Percentiles rank a stretch among this genome's conserved stretches.
Conservation (phyloP, 1,284 basidiomycete species). For the Puccinia hordei region DNA sequence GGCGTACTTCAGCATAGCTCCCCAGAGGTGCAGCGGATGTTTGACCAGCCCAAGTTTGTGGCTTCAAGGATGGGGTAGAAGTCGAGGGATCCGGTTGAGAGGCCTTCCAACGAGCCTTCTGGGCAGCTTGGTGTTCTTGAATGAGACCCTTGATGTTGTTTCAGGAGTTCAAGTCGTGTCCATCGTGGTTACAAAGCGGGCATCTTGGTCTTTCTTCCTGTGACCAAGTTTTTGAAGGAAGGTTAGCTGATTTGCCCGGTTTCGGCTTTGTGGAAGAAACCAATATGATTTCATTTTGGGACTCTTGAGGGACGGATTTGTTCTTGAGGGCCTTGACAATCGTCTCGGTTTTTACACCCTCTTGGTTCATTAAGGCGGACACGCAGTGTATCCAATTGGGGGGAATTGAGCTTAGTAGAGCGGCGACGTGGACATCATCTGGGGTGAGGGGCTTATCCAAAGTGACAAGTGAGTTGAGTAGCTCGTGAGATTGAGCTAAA, state of each 20-base stretch:
- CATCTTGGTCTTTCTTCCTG: not conserved
- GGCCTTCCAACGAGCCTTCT: not conserved
- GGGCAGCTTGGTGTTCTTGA: not conserved
- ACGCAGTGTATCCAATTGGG: conserved; percentile 11
- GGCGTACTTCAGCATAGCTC: not conserved
- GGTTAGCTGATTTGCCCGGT: not conserved
- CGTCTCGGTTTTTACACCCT: not conserved
- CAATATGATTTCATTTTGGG: not conserved
- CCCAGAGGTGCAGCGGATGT: not conserved
- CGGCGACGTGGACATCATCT: conserved; percentile 5
- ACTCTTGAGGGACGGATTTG: not conserved
- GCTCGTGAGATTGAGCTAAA: not conserved
- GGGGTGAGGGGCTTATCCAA: conserved; percentile 14
- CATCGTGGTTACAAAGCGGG: not conserved
- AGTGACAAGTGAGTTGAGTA: not conserved
- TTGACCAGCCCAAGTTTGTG: not conserved
- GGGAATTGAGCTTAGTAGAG: conserved; percentile 10
- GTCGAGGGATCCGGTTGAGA: not conserved
- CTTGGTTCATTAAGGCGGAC: conserved; percentile 4
- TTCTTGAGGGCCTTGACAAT: conserved; percentile 23
- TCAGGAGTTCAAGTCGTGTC: not conserved
- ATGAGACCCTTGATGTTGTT: not conserved
- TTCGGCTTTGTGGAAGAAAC: not conserved
- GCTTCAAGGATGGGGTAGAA: not conserved
- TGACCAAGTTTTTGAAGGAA: not conserved